Evolutionary conservation across 352 stramenopile genomes (phyloP), one percentile per base, ranked within the genome.

Genomic region (Phytophthora tubulina): DNA sequence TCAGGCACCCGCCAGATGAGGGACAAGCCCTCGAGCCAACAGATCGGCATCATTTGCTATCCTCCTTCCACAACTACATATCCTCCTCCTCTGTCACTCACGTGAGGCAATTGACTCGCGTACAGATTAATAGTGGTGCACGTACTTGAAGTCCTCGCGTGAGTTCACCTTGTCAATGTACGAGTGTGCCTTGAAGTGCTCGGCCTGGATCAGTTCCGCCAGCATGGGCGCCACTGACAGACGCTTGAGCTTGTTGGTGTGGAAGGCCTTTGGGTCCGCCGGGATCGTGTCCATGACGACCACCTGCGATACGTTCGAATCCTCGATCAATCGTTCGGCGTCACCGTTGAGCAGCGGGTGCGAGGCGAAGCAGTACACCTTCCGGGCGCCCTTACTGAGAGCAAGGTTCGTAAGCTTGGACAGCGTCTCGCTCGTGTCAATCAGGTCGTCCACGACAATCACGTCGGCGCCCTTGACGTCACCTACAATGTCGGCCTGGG

Each of bases 361-460:
- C 46, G 91, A 97, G 27, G 91, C 89, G 66, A 97, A 97, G 79
- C 88, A 93, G 79, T 95, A 96, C 15, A 98, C 83, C 56, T 95
- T 93, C 35, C 88, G 87, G 2, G 93, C 94, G 35, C 94, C 94
- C 60, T 86, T 89, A 49, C 90, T 80, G 54, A 94, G 87, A 15
- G 93, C 78, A 51, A 96, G 76, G 64, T 92, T 86, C 21, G 86
- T 92, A n/a, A 96, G 79, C 65, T 94, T 93, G 49, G 78, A 78
- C 14, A 98, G 76, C 33, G 90, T 97, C 60, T 84, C 80, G 46
- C 78, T 91, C 63, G 87, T 97, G 75, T 98, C 92, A 44, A 98
- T 86, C 56, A 98, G 80, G 73, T 98, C 93, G 72, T 98, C 94
- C 31, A 98, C 92, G 41, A 98, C 87, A 67, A 98, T 96, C 42